phyloP scores from a whole-genome alignment of 1,139 yeast species.

The Geotrichum reessii region DNA sequence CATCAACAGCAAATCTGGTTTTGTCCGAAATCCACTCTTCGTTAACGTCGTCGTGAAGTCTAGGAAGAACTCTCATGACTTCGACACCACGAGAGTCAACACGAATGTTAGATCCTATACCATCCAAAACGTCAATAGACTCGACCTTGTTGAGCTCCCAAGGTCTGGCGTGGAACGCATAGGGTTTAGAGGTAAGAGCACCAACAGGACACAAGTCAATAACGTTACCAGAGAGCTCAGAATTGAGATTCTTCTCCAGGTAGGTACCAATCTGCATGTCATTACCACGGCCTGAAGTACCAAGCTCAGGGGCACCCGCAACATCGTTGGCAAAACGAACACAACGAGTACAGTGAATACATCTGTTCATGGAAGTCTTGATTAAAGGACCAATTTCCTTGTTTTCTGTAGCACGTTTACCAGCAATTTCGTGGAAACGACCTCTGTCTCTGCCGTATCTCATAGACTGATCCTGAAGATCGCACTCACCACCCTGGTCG shows the following conservation, averaged over 20 bases:
- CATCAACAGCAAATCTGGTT: slow-evolving; percentile 81
- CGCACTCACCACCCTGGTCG: slow-evolving; percentile 95
- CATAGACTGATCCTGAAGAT: slow-evolving; percentile 79
- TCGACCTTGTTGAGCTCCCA: slow-evolving; percentile 93
- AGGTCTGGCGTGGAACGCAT: slow-evolving; percentile 86
- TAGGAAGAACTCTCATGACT: slow-evolving; percentile 82
- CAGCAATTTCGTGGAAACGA: slow-evolving; percentile 71
- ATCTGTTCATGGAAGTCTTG: slow-evolving; percentile 88
- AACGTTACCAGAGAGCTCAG: slow-evolving; percentile 84
- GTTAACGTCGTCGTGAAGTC: slow-evolving; percentile 79
- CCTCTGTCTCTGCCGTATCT: slow-evolving; percentile 86
- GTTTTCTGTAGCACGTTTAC: slow-evolving; percentile 87
- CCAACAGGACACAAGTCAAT: slow-evolving; percentile 91
- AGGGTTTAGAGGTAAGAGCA: slow-evolving; percentile 84
- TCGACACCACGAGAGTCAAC: slow-evolving; percentile 85
- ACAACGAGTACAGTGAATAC: slow-evolving; percentile 91
- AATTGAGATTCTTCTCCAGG: slow-evolving; percentile 75
- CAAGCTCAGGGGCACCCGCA: slow-evolving; percentile 90
- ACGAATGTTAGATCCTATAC: slow-evolving; percentile 73
- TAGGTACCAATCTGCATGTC: slow-evolving; percentile 91
- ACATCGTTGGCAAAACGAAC: slow-evolving; percentile 85
- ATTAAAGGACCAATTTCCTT: slow-evolving; percentile 87
- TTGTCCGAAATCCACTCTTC: slow-evolving; percentile 93
- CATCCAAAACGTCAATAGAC: slow-evolving; percentile 81
- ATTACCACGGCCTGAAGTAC: slow-evolving; percentile 85